A percentile compares a stretch with the other conserved stretches of the same genome.
These are phyloP conservation scores for Heliocybe sulcata DNA, from an alignment of 1,284 basidiomycete species.

Conservation along the genomic window DNA sequence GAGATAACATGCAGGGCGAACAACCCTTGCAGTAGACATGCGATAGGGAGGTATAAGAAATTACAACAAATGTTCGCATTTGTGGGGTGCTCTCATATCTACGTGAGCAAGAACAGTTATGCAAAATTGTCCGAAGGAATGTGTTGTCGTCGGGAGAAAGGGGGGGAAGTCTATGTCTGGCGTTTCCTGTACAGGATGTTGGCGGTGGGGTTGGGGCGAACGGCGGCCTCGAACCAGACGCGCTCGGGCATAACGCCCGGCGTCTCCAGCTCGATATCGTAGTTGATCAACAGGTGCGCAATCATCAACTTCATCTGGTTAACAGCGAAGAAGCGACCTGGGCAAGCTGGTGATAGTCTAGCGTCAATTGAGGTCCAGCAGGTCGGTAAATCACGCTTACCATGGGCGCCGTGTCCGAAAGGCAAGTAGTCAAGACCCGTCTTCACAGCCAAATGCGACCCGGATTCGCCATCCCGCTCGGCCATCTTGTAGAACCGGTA, in stretches of 20 bases:
- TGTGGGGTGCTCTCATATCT: too few relatives aligned
- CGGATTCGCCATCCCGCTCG: constrained; percentile 15
- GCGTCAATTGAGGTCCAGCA: neutral
- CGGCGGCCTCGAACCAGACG: neutral
- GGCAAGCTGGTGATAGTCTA: neutral
- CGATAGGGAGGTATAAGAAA: too few relatives aligned
- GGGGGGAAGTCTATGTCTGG: too few relatives aligned
- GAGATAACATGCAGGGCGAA: too few relatives aligned
- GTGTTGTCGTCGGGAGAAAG: too few relatives aligned
- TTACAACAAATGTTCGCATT: too few relatives aligned
- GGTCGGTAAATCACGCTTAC: constrained; percentile 1
- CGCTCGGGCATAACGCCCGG: neutral
- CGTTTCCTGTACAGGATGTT: too few relatives aligned
- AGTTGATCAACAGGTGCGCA: constrained; percentile 9
- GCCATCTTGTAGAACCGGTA: constrained; percentile 38
- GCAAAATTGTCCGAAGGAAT: too few relatives aligned
- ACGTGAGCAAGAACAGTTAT: too few relatives aligned
- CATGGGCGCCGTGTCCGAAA: constrained; percentile 2
- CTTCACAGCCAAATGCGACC: constrained; percentile 20
- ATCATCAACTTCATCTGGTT: constrained; percentile 11
- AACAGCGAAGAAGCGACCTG: constrained; percentile 11
- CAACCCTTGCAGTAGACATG: too few relatives aligned
- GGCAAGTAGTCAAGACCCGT: neutral
- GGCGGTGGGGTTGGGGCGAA: too few relatives aligned
- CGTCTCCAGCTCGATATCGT: constrained; percentile 10